Conservation (phyloP, 257 asterid species). For the Capsicum pubescens region DNA sequence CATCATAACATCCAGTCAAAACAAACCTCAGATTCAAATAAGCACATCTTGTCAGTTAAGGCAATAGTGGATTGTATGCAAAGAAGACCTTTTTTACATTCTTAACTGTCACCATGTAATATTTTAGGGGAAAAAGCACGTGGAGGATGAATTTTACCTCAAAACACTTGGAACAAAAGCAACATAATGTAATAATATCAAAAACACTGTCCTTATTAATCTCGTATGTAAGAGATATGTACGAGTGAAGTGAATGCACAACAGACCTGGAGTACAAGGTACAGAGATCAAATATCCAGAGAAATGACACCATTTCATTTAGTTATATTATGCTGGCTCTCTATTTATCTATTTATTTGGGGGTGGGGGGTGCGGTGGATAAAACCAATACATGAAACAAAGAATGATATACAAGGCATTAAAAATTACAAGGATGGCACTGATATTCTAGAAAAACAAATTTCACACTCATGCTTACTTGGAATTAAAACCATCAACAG, state of each 20-base stretch:
- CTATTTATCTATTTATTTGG: background rate
- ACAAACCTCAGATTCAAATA: conserved; percentile 57
- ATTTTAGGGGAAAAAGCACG: background rate
- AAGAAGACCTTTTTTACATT: background rate
- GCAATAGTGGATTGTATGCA: background rate
- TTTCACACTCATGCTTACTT: conserved; percentile 51
- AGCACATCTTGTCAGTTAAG: background rate
- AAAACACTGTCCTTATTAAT: background rate
- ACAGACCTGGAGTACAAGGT: background rate
- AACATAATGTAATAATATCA: background rate
- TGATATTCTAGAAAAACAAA: conserved; percentile 9
- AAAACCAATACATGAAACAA: background rate
- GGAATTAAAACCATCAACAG: conserved; percentile 83
- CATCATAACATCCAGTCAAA: conserved; percentile 93
- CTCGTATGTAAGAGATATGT: background rate
- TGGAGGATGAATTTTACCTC: conserved; percentile 5
- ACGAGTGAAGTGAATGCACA: conserved; percentile 13
- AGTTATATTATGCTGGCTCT: background rate
- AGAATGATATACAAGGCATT: background rate
- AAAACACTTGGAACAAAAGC: background rate
- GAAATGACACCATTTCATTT: background rate
- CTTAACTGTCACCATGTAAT: background rate
- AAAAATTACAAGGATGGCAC: background rate
- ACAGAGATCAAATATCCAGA: background rate
- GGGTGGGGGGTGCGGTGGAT: no score